phyloP scores from a whole-genome alignment of 2,329 filamentous ascomycete species.

The Pseudohalonectria lignicola region DNA sequence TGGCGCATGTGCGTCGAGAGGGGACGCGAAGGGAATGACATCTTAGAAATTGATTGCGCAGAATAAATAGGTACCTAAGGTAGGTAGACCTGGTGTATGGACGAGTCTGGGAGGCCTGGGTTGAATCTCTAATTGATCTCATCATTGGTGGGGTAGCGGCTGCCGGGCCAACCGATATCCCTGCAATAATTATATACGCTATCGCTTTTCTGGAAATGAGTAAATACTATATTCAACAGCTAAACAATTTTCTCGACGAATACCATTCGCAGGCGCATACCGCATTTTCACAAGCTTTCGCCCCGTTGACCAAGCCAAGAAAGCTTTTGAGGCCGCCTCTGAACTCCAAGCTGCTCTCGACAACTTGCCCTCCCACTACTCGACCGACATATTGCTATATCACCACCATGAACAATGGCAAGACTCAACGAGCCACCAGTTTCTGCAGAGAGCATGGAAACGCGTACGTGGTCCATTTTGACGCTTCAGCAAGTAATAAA shows the following conservation, averaged over 20 bases:
- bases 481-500: no score
- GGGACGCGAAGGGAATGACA: constrained; percentile 10
- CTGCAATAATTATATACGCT: background rate
- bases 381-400: no score
- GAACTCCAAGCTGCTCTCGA: no score
- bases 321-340: no score
- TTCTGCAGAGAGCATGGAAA: constrained; percentile 60
- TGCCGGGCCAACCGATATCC: background rate
- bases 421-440: constrained; percentile 65
- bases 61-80: no score
- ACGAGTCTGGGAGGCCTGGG: no score
- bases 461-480: constrained; percentile 40
- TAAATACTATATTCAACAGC: constrained; percentile 1
- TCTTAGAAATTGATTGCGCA: constrained; percentile 2
- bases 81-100: no score
- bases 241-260: constrained; percentile 1
- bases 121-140: no score
- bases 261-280: background rate
- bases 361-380: no score
- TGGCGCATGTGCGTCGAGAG: constrained; percentile 57
- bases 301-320: no score
- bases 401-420: constrained; percentile 63
- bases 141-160: no score
- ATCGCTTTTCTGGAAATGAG: background rate
- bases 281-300: constrained; percentile 3